phyloP scores from a whole-genome alignment of 2,329 filamentous ascomycete genomes.

The Aspergillus versicolor region DNA sequence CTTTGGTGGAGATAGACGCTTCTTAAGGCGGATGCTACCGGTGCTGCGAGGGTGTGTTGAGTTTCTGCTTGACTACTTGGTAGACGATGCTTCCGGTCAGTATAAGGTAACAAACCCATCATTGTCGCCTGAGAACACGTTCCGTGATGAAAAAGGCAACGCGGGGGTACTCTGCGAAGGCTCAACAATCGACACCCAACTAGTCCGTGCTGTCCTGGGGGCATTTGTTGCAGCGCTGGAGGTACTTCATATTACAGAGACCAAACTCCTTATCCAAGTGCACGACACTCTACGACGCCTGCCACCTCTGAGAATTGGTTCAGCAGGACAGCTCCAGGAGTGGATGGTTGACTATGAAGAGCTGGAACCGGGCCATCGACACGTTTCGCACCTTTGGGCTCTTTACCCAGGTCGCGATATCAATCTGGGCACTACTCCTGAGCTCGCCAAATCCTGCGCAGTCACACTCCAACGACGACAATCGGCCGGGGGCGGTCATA shows the following conservation, averaged over 20 bases:
- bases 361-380: slow-evolving; percentile 50
- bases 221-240: slow-evolving; percentile 24
- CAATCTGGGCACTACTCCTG: slow-evolving; percentile 33
- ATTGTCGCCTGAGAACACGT: slow-evolving; percentile 32
- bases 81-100: slow-evolving; percentile 21
- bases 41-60: slow-evolving; percentile 29
- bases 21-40: slow-evolving; percentile 24
- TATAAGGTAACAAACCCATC: slow-evolving; percentile 30
- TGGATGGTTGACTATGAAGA: slow-evolving; percentile 38
- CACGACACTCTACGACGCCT: slow-evolving; percentile 15
- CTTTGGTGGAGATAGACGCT: slow-evolving; percentile 41
- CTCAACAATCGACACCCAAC: slow-evolving; percentile 50
- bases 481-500: slow-evolving; percentile 47
- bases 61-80: slow-evolving; percentile 31
- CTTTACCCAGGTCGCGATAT: slow-evolving; percentile 46
- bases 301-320: slow-evolving; percentile 25
- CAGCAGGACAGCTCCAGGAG: slow-evolving; percentile 29
- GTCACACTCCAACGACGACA: slow-evolving; percentile 28
- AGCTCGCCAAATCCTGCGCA: slow-evolving; percentile 31
- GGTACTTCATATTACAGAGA: slow-evolving; percentile 9
- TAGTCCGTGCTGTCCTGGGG: slow-evolving; percentile 42
- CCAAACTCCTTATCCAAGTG: slow-evolving; percentile 19
- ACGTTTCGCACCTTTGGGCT: slow-evolving; percentile 51
- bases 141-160: slow-evolving; percentile 22
- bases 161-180: slow-evolving; percentile 36